Base-by-base conservation (phyloP, 1,284 basidiomycete species). In the Phylloboletellus chloephorus region DNA sequence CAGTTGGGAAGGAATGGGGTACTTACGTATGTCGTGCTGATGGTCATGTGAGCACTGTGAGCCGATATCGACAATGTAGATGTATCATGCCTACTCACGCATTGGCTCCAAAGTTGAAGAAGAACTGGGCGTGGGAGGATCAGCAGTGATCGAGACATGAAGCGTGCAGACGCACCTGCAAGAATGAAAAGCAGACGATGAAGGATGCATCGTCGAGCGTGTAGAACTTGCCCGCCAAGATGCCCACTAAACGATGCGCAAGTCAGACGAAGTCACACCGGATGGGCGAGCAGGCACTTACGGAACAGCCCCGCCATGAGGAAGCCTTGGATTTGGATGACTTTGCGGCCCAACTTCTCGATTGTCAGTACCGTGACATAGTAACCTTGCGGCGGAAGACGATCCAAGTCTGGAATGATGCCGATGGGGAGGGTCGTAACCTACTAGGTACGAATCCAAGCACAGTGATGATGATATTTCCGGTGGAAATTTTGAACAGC, bases 21-120 rank as follows among this genome's bases (percentile, higher is more conserved):
- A 64, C 72, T 48, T 50, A 79, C 73, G 50, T 75, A 78, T 43
- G 77, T 76, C 4, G 78, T 79, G 7, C 72, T 75, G 39, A 30
- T 22, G 4, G 21, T 43, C 7, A 37, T 5, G 31, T 37, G 12
- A 35, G n/a, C 28, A 31, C 8, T 33, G 38, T 50, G 21, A 49
- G 32, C 21, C 26, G 21, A 45, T 37, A 33, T 23, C 8, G 11
- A 25, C 5, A 10, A 37, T 23, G 20, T 9, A 41, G 16, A 26
- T 28, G 26, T 28, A 30, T 26, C 7, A 7, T 7, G 39, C 15
- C 15, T 22, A 68, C 73, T 49, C 56, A 78, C 72, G 84, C 73
- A 66, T 93, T 94, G n/a, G 90, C 84, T n/a, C 88, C 88, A 58
- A 82, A 85, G 64, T 83, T 83, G 67, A 82, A 82, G 67, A 82